A percentile compares a stretch with the other conserved stretches of the same genome.
phyloP scores from a whole-genome alignment of 2,329 filamentous ascomycete genomes.

The Zasmidium angulare region DNA sequence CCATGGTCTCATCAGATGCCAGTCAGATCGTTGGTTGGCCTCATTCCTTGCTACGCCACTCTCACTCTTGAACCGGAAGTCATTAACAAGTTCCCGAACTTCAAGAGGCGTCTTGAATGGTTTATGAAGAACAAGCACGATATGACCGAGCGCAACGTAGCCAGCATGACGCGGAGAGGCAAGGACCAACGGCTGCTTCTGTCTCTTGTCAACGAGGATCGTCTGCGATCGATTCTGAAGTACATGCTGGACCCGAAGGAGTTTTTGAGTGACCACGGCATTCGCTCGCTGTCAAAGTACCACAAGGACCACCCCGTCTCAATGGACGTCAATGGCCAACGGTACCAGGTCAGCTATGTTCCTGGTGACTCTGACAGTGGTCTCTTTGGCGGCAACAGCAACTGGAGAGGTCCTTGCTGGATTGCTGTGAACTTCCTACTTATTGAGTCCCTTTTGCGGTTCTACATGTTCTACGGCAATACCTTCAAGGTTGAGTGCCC shows the following conservation, averaged over 20 bases:
- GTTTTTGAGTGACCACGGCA: conserved; percentile 86
- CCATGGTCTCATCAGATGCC: conserved; percentile 92
- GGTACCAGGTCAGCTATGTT: conserved; percentile 84
- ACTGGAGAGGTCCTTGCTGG: conserved; percentile 95
- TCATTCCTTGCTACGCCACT: conserved; percentile 91
- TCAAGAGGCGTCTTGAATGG: conserved; percentile 92
- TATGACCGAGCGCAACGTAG: conserved; percentile 88
- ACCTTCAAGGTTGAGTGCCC: conserved; percentile 89
- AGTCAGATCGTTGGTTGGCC: conserved; percentile 84
- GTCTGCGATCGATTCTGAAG: conserved; percentile 83
- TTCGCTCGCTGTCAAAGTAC: conserved; percentile 86
- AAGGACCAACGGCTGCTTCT: conserved; percentile 86
- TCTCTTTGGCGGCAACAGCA: conserved; percentile 94
- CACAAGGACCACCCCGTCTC: conserved; percentile 88
- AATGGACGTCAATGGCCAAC: conserved; percentile 93
- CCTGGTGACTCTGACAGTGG: conserved; percentile 95
- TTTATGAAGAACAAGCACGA: conserved; percentile 87
- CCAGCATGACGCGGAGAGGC: conserved; percentile 84
- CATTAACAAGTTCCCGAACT: conserved; percentile 84
- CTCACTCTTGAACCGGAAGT: conserved; percentile 91
- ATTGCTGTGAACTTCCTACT: conserved; percentile 93
- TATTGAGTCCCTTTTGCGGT: conserved; percentile 89
- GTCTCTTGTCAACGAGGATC: conserved; percentile 87
- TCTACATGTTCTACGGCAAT: conserved; percentile 94
- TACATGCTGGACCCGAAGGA: conserved; percentile 94